A percentile compares a stretch with the other conserved stretches of the same genome.
These are phyloP conservation scores for Perkinsus olseni DNA, from an alignment of 169 alveolate genomes.

Conservation along the genomic window DNA sequence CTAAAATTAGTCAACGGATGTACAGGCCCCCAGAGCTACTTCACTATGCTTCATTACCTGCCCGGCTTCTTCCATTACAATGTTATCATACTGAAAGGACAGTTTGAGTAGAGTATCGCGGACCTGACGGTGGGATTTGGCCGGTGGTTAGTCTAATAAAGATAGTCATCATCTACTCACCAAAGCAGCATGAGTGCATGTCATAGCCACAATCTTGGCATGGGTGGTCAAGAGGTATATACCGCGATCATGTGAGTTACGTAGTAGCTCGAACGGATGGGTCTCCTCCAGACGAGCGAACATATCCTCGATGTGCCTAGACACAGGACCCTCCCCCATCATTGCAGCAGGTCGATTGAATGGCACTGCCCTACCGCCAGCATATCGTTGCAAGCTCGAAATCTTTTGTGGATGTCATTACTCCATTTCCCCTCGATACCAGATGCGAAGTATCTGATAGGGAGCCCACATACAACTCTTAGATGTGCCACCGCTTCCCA, in stretches of 20 bases:
- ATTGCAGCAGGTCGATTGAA: background rate
- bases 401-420: background rate
- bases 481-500: background rate
- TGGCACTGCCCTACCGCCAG: background rate
- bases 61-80: slow-evolving; percentile 78
- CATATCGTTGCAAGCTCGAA: background rate
- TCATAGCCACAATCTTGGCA: slow-evolving; percentile 85
- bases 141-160: no score
- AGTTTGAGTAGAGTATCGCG: slow-evolving; percentile 26
- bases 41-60: slow-evolving; percentile 53
- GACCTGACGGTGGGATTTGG: background rate
- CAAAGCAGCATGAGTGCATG: slow-evolving; percentile 90
- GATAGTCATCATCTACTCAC: slow-evolving; percentile 55
- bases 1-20: background rate
- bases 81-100: slow-evolving; percentile 59
- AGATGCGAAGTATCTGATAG: background rate
- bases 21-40: background rate
- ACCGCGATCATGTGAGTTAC: slow-evolving; percentile 79
- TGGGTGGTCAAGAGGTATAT: slow-evolving; percentile 72
- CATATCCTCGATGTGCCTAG: slow-evolving; percentile 14
- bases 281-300: slow-evolving; percentile 60
- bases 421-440: background rate
- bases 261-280: slow-evolving; percentile 79
- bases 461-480: background rate
- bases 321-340: background rate